Evolutionary conservation across 176 grass and related monocot genomes (phyloP).

Genomic region (Leersia perrieri): DNA sequence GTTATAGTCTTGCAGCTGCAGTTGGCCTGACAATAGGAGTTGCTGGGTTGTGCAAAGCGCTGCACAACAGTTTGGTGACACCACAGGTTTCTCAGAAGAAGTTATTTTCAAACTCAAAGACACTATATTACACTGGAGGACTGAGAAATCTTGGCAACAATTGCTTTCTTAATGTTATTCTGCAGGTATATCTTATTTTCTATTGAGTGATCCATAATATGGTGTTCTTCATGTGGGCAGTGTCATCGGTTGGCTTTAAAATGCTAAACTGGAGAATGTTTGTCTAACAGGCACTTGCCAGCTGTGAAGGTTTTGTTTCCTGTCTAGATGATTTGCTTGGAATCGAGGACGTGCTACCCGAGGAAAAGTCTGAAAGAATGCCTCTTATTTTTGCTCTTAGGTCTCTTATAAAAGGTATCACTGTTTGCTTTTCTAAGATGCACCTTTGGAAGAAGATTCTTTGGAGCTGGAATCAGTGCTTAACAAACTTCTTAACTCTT

Average conservation of each 20-base stretch:
- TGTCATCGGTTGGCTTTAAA: not conserved
- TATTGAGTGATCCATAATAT: not conserved
- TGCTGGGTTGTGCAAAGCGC: conserved; percentile 48
- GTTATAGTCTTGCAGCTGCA: conserved; percentile 46
- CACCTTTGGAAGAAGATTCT: too few species aligned
- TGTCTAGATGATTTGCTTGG: conserved; percentile 56
- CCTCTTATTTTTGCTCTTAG: conserved; percentile 69
- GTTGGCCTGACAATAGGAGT: conserved; percentile 67
- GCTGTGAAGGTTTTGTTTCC: conserved; percentile 63
- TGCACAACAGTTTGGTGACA: conserved; percentile 36
- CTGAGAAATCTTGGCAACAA: conserved; percentile 92
- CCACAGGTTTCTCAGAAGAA: conserved; percentile 32
- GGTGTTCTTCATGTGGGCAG: not conserved
- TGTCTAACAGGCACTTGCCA: conserved; percentile 72
- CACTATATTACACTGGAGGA: conserved; percentile 53
- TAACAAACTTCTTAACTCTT: not conserved
- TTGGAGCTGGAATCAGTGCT: not conserved
- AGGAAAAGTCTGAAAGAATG: conserved; percentile 54
- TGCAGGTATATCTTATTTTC: conserved; percentile 57
- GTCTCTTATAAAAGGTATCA: conserved; percentile 76
- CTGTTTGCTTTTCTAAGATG: conserved; percentile 1
- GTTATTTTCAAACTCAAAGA: conserved; percentile 37
- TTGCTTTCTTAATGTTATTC: conserved; percentile 96
- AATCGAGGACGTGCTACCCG: conserved; percentile 34
- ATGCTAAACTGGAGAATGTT: conserved; percentile 18